Evolutionary conservation across 2,329 filamentous ascomycete species (phyloP), one percentile per base, ranked within the genome.

Genomic region (Hymenoscyphus infarciens): DNA sequence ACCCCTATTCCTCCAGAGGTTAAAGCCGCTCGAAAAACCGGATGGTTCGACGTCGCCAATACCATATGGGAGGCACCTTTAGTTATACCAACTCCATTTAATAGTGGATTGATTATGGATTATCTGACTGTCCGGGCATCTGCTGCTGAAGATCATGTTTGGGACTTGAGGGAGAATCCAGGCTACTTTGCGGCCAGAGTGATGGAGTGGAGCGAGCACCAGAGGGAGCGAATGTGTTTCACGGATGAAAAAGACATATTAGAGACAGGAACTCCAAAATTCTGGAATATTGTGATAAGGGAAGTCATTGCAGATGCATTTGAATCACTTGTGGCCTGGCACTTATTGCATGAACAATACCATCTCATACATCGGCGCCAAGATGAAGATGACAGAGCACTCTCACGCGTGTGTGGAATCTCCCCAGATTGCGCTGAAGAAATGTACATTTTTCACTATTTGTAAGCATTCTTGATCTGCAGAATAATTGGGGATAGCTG

Each of bases 111-210:
- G 56, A 16, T 58, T 6, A 49, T 16, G 13, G 38, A 58, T 7
- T 29, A 42, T 11, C 11, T 58, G 16, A 2, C 13, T 11, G 56
- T 38, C 11, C 5, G 22, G 38, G 13, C 10, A 16, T 16, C 13
- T 5, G 31, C 33, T 16, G 56, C 56, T 42, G 56, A 58, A 45
- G 56, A 58, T 31, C 56, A 58, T n/a, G 29, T 58, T 16, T 58
- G 35, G 35, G 35, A 58, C 35, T 29, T 58, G 19, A 49, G 56
- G 22, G 35, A 58, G 22, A 38, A 58, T 31, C 56, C 33, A 35
- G 25, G 31, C 7, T 57, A 35, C 31, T 57, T 57, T 38, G 52
- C 29, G 25, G 25, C 25, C 11, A 29, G 2, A 3, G 16, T 55
- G 10, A 5, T 15, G 4, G 25, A 55, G 16, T 27, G 29, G 52